Evolutionary conservation across 2,329 filamentous ascomycete genomes (phyloP).

Genomic region (Fusarium albidum): DNA sequence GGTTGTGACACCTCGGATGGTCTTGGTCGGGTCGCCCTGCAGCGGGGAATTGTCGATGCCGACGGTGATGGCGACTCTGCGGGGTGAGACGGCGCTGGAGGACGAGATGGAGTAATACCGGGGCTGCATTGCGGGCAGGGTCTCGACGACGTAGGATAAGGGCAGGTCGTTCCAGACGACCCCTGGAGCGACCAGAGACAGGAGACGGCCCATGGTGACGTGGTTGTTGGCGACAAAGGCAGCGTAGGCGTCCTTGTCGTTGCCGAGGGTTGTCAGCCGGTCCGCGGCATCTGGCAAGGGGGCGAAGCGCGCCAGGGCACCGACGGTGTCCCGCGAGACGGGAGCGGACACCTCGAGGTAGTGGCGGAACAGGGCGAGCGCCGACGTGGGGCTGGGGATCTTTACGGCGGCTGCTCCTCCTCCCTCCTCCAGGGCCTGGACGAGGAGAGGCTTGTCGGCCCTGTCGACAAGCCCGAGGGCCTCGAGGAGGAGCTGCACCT

Average conservation of each 20-base stretch:
- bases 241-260: slow-evolving; percentile 34
- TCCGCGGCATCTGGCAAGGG: slow-evolving; percentile 56
- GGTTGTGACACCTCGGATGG: slow-evolving; percentile 36
- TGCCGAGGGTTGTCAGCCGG: slow-evolving; percentile 15
- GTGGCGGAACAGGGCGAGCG: slow-evolving; percentile 50
- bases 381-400: slow-evolving; percentile 50
- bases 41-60: slow-evolving; percentile 30
- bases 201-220: slow-evolving; percentile 38
- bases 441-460: slow-evolving; percentile 35
- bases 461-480: slow-evolving; percentile 37
- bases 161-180: slow-evolving; percentile 35
- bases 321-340: slow-evolving; percentile 51
- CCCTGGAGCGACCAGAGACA: slow-evolving; percentile 26
- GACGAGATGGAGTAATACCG: slow-evolving; percentile 71
- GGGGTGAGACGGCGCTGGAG: slow-evolving; percentile 50
- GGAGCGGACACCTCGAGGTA: slow-evolving; percentile 54
- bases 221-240: slow-evolving; percentile 33
- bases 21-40: slow-evolving; percentile 14
- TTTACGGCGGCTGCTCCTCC: slow-evolving; percentile 22
- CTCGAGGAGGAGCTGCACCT: slow-evolving; percentile 43
- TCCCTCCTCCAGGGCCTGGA: slow-evolving; percentile 34
- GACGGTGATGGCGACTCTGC: slow-evolving; percentile 37
- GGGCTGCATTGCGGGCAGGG: slow-evolving; percentile 58
- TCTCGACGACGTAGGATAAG: slow-evolving; percentile 63
- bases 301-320: slow-evolving; percentile 53